phyloP scores from a whole-genome alignment of 768 basidiomycete species.

The Lactarius psammicola region DNA sequence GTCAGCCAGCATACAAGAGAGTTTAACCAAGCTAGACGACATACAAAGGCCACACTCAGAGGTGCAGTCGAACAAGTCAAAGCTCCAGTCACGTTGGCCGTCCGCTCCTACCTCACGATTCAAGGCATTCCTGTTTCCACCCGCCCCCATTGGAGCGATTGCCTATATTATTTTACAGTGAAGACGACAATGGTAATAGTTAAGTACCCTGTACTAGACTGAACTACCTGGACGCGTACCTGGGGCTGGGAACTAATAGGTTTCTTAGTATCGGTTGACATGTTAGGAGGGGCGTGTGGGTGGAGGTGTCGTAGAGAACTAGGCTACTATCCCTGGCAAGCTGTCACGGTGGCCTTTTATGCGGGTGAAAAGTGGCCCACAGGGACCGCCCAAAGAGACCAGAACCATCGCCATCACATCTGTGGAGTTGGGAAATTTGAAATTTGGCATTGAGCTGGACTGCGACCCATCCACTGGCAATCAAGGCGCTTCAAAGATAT shows the following conservation, averaged over 20 bases:
- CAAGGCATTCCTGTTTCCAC: conserved; percentile 30
- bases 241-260: neutral
- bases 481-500: neutral
- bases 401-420: neutral
- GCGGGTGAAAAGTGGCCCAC: neutral
- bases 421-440: neutral
- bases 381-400: neutral
- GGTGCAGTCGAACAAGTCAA: conserved; percentile 33
- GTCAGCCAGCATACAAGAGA: conserved; percentile 24
- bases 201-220: neutral
- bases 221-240: neutral
- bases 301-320: neutral
- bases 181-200: neutral
- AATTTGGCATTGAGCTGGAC: neutral
- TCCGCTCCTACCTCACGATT: conserved; percentile 30
- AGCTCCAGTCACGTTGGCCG: conserved; percentile 39
- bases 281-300: neutral
- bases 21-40: conserved; percentile 16
- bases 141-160: conserved; percentile 10
- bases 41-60: conserved; percentile 32
- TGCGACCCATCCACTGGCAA: neutral
- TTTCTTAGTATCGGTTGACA: neutral
- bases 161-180: neutral
- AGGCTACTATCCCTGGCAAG: neutral
- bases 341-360: neutral